phyloP scores from a whole-genome alignment of 768 basidiomycete genomes.

The Tylopilus cervinicoccineus region DNA sequence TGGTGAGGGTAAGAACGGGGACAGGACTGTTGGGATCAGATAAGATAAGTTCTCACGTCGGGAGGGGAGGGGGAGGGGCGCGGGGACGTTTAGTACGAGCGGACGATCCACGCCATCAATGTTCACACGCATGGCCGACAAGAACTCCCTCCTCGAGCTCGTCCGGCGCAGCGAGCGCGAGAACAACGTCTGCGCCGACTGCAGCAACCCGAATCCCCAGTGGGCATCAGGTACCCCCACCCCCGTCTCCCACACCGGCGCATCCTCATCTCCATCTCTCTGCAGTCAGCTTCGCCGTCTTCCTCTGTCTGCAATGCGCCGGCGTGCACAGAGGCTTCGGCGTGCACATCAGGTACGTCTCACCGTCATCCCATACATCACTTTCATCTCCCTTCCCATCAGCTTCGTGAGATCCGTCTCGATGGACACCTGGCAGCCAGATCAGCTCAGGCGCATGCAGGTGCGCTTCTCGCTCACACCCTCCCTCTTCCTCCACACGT shows the following conservation, averaged over 20 bases:
- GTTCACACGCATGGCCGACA: constrained; percentile 7
- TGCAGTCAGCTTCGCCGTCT: constrained; percentile 68
- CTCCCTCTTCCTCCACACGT: constrained; percentile 8
- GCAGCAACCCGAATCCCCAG: constrained; percentile 86
- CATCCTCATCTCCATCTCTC: neutral
- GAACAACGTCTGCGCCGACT: constrained; percentile 82
- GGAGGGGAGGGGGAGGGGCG: neutral
- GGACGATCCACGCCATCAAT: neutral
- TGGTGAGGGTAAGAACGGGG: neutral
- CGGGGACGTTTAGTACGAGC: neutral
- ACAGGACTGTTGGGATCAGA: constrained; percentile 21
- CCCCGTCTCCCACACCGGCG: too few relatives aligned
- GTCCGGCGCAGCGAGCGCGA: constrained; percentile 64
- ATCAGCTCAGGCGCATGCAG: constrained; percentile 89
- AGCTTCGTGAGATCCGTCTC: constrained; percentile 91
- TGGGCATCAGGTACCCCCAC: constrained; percentile 75
- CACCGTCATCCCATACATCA: neutral
- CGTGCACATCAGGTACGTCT: constrained; percentile 74
- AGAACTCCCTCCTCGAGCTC: constrained; percentile 56
- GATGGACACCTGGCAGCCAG: constrained; percentile 95
- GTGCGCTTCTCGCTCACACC: constrained; percentile 38
- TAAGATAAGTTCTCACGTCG: constrained; percentile 33
- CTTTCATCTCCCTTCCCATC: constrained; percentile 8
- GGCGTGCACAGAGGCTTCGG: constrained; percentile 87
- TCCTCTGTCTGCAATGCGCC: constrained; percentile 88